Evolutionary conservation across 2,329 filamentous ascomycete species (phyloP).

Genomic region (Talaromyces albobiverticillius): DNA sequence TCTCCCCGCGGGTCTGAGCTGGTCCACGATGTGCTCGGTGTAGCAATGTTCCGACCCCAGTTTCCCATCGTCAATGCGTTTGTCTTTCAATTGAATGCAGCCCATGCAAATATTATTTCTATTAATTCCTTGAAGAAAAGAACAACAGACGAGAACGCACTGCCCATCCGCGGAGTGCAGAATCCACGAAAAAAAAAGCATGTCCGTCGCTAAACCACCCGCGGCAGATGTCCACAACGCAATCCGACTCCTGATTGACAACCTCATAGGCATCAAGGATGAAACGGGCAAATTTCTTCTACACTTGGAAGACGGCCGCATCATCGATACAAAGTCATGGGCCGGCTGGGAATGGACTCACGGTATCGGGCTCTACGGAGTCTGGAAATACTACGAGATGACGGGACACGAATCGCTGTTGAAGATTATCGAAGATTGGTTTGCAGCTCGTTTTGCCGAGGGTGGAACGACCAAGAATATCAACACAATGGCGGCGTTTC

Average conservation of each 20-base stretch:
- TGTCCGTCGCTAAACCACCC: conserved; percentile 19
- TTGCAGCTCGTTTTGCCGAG: conserved; percentile 63
- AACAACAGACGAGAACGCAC: too few relatives aligned
- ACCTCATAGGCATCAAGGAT: conserved; percentile 75
- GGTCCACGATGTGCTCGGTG: not conserved
- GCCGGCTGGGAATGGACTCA: conserved; percentile 75
- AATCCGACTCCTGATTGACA: conserved; percentile 67
- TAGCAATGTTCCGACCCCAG: conserved; percentile 19
- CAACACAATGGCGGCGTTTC: conserved; percentile 77
- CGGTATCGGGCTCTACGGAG: conserved; percentile 74
- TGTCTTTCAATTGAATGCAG: not conserved
- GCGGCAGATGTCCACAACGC: conserved; percentile 48
- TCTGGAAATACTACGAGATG: conserved; percentile 77
- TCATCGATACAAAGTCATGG: conserved; percentile 85
- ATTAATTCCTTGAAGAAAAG: too few relatives aligned
- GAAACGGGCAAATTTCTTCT: conserved; percentile 71
- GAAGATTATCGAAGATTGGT: conserved; percentile 71
- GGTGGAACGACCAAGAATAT: conserved; percentile 79
- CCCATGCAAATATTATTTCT: too few relatives aligned
- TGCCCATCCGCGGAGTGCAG: too few relatives aligned
- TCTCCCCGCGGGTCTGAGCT: conserved; percentile 9
- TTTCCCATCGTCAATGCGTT: conserved; percentile 17
- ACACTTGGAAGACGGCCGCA: conserved; percentile 65
- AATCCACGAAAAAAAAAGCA: conserved; percentile 7
- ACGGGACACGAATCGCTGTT: conserved; percentile 62